A percentile compares a stretch with the other conserved stretches of the same genome.
Evolutionary conservation across 345 rosid genomes (phyloP).

Genomic region (Populus ilicifolia): DNA sequence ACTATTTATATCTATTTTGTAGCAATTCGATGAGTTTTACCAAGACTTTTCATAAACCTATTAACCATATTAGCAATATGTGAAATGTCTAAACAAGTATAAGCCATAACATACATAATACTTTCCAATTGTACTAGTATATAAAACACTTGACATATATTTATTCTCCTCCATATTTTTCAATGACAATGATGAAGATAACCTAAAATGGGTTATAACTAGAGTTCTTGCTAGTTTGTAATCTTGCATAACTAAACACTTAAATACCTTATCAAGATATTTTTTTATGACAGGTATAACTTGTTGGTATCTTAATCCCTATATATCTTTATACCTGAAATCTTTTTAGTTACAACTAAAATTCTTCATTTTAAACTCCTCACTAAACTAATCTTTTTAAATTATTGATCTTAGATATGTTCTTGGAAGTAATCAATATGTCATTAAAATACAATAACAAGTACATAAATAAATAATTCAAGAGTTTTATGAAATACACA

Average conservation of each 20-base stretch:
- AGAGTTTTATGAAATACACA: no score
- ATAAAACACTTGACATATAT: background rate
- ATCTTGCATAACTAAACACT: background rate
- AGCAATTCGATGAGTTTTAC: no score
- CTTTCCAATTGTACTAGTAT: background rate
- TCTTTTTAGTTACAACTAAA: background rate
- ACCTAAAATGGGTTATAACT: background rate
- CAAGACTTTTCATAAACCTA: background rate
- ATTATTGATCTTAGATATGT: background rate
- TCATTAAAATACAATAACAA: background rate
- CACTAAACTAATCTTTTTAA: background rate
- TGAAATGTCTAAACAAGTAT: background rate
- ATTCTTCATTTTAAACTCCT: background rate
- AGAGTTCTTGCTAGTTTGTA: background rate
- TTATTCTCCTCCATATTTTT: background rate
- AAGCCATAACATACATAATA: background rate
- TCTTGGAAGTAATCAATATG: background rate
- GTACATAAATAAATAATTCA: background rate
- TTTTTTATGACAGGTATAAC: no score
- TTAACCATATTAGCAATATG: background rate
- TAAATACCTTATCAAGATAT: background rate
- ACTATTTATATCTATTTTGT: no score
- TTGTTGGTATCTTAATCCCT: no score
- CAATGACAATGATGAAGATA: background rate
- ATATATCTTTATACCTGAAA: no score